A percentile compares a stretch with the other conserved stretches of the same genome.
phyloP scores from a whole-genome alignment of 139 green algal genomes.

The Eudorina sp. region DNA sequence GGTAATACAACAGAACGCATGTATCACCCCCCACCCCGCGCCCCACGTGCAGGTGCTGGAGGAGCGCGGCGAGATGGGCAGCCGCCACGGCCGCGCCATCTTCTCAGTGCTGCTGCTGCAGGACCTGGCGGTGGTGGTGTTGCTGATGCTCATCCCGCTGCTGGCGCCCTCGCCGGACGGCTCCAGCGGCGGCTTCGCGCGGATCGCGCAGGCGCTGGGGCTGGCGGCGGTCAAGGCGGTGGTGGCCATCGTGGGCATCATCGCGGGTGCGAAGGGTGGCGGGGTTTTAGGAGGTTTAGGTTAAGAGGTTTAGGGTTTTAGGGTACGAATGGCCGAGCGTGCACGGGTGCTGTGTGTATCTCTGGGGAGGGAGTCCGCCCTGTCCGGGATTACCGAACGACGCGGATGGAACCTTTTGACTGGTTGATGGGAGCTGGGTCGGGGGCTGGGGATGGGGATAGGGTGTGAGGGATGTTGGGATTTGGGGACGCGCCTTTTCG shows the following conservation, averaged over 20 bases:
- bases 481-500: too few relatives aligned
- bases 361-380: too few relatives aligned
- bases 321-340: not conserved
- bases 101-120: slow-evolving; percentile 98
- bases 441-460: too few relatives aligned
- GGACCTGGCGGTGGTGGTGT: slow-evolving; percentile 98
- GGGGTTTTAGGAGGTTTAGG: not conserved
- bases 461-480: too few relatives aligned
- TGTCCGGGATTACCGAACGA: too few relatives aligned
- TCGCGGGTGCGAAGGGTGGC: slow-evolving; percentile 47
- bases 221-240: slow-evolving; percentile 94
- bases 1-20: too few relatives aligned
- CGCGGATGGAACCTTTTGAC: too few relatives aligned
- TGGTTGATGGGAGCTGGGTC: too few relatives aligned
- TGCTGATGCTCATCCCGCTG: slow-evolving; percentile 99
- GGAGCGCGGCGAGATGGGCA: slow-evolving; percentile 93
- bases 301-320: not conserved
- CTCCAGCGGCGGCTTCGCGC: slow-evolving; percentile 67
- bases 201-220: slow-evolving; percentile 89
- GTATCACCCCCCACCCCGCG: not conserved
- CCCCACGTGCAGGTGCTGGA: slow-evolving; percentile 77
- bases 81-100: slow-evolving; percentile 93
- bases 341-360: too few relatives aligned
- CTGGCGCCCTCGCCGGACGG: slow-evolving; percentile 83
- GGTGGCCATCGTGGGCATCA: slow-evolving; percentile 82